Evolutionary conservation across 1,284 basidiomycete genomes (phyloP), one percentile per base, ranked within the genome.

Genomic region (Sanghuangporus sanghuang): DNA sequence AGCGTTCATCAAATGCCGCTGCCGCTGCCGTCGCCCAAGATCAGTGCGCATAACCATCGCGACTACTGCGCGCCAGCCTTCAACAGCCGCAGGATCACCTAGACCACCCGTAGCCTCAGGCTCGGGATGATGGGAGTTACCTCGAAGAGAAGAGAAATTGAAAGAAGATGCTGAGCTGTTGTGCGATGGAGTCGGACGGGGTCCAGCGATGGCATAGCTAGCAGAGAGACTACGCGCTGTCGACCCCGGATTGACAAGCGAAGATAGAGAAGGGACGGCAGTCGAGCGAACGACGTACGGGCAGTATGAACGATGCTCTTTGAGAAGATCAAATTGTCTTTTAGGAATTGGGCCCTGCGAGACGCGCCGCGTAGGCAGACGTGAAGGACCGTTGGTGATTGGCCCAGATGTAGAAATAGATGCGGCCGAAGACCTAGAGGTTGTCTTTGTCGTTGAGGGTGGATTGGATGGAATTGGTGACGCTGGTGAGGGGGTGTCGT

Each of bases 261-360:
- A 70, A n/a, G 85, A 78, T 9, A 86, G 72, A 1, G 84, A 81
- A 3, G 88, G 87, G 9, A 92, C 76, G 2, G 78, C 70, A 1
- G 88, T 90, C 6, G 89, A 89, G 23, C 83, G 81, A 27, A 87
- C 85, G 55, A 90, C 82, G 67, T 90, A 93, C 21, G 90, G 90
- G 68, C 91, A 93, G 68, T 90, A 90, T 2, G 89, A 85, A 23
- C 91, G 81, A 71, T 93, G 90, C 72, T 93, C 91, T 69, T 85
- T 87, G 48, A 91, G 73, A 23, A 92, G 71, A 71, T 93, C 89
- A 62, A 92, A 84, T 38, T 81, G 82, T 56, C 87, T 76, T 61
- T 76, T 77, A n/a, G 76, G 76, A 14, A 73, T 67, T 5, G 68
- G 62, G 61, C 67, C 57, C 18, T 23, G 60, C 8, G 49, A 65